A percentile compares a stretch with the other conserved stretches of the same genome.
These are phyloP conservation scores for Plenodomus biglobosus DNA, from an alignment of 2,329 filamentous ascomycete genomes.

Conservation along the genomic window DNA sequence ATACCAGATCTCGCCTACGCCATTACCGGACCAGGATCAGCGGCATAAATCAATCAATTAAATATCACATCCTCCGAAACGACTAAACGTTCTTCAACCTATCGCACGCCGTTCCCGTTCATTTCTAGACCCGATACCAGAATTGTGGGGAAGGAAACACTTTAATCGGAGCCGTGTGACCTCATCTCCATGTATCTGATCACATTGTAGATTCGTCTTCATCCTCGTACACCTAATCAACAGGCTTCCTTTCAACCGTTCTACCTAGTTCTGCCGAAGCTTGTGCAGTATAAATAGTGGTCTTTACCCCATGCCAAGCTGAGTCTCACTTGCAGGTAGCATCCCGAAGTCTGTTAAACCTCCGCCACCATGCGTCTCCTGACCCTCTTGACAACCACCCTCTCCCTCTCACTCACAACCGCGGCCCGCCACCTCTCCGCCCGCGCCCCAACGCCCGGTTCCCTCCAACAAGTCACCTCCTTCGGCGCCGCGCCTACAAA, in stretches of 20 bases:
- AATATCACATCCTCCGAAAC: neutral
- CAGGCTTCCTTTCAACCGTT: conserved; percentile 7
- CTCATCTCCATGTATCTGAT: conserved; percentile 5
- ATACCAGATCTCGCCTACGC: conserved; percentile 3
- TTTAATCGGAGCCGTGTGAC: conserved; percentile 6
- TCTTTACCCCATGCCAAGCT: neutral
- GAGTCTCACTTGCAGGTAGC: neutral
- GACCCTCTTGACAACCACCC: conserved; percentile 17
- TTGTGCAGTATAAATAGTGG: neutral
- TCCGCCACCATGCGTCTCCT: conserved; percentile 27
- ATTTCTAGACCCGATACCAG: conserved; percentile 4
- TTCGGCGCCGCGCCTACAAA: conserved; percentile 52
- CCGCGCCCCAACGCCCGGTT: conserved; percentile 31
- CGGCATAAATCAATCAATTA: conserved; percentile 8
- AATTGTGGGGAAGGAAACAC: conserved; percentile 7
- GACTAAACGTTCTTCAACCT: neutral
- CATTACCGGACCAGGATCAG: conserved; percentile 9
- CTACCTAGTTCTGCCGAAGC: conserved; percentile 1
- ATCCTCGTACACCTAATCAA: neutral
- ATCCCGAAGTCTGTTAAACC: neutral
- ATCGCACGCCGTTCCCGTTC: conserved; percentile 1
- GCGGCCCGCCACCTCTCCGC: conserved; percentile 18
- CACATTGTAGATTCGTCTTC: conserved; percentile 5
- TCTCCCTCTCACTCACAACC: conserved; percentile 23
- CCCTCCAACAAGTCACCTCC: conserved; percentile 44